Percentiles rank a stretch among this genome's conserved stretches.
Evolutionary conservation across 1,139 yeast genomes (phyloP).

Genomic region (Candida glucosophila): DNA sequence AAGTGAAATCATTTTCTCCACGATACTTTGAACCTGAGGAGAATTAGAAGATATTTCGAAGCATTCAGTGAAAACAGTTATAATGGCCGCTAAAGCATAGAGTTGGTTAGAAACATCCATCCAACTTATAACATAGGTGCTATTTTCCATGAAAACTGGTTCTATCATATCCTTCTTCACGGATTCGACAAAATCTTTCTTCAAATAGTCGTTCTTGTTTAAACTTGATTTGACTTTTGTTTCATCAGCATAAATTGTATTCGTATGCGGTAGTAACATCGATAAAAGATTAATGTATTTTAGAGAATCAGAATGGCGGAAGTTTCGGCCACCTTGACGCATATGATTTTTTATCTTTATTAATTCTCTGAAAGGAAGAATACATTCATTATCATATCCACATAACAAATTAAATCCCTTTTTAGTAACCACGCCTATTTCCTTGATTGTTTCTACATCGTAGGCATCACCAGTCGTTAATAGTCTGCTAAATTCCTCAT

Average conservation of each 20-base stretch:
- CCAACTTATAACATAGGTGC: slow-evolving; percentile 26
- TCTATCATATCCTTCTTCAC: too few species aligned
- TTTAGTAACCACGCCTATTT: slow-evolving; percentile 26
- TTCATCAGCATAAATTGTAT: slow-evolving; percentile 18
- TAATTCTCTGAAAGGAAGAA: slow-evolving; percentile 44
- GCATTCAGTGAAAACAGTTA: slow-evolving; percentile 26
- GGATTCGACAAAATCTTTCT: slow-evolving; percentile 11
- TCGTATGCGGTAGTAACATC: slow-evolving; percentile 19
- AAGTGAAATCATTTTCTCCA: slow-evolving; percentile 19
- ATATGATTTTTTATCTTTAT: slow-evolving; percentile 41
- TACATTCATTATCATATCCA: slow-evolving; percentile 53
- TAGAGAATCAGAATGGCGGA: slow-evolving; percentile 12
- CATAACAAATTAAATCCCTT: slow-evolving; percentile 53
- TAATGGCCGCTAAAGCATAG: slow-evolving; percentile 25
- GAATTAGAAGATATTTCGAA: slow-evolving; percentile 27
- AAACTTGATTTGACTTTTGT: slow-evolving; percentile 6
- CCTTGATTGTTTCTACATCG: slow-evolving; percentile 29
- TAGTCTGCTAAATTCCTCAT: slow-evolving; percentile 42
- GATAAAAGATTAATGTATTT: slow-evolving; percentile 23
- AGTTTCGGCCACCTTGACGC: slow-evolving; percentile 16
- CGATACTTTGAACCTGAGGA: slow-evolving; percentile 27
- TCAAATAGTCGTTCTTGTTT: too few species aligned
- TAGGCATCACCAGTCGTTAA: slow-evolving; percentile 39
- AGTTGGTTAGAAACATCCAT: slow-evolving; percentile 35
- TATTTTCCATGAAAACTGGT: slow-evolving; percentile 6